phyloP scores from a whole-genome alignment of 768 basidiomycete species.

The Lentinula edodes region DNA sequence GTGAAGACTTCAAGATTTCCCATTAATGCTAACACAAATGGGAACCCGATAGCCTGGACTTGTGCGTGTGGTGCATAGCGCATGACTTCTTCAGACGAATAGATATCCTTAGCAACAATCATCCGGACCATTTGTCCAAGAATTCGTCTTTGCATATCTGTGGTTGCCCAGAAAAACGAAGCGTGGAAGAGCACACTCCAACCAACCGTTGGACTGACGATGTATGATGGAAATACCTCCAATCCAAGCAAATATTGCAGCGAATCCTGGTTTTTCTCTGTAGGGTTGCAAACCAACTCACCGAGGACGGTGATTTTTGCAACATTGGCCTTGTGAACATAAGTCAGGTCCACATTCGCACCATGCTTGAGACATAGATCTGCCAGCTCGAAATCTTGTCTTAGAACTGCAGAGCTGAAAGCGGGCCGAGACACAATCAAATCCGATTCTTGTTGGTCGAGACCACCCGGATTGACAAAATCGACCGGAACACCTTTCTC shows the following conservation, averaged over 20 bases:
- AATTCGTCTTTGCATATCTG: neutral
- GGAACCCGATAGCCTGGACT: too few species aligned
- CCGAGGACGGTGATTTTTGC: slow-evolving; percentile 1
- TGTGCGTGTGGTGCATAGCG: neutral
- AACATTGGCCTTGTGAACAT: neutral
- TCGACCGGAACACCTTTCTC: slow-evolving; percentile 8
- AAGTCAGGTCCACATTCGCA: slow-evolving; percentile 6
- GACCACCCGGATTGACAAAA: neutral
- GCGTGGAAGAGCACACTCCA: slow-evolving; percentile 1
- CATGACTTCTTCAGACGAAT: neutral
- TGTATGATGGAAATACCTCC: neutral
- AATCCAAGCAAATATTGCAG: neutral
- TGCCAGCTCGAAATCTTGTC: slow-evolving; percentile 8
- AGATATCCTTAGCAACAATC: neutral
- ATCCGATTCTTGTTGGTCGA: neutral
- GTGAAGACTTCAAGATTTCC: neutral
- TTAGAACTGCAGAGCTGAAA: slow-evolving; percentile 6
- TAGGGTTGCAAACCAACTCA: slow-evolving; percentile 7
- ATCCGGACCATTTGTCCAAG: neutral
- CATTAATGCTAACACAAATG: neutral
- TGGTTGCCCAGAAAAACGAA: neutral
- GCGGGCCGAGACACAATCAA: neutral
- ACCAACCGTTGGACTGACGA: neutral
- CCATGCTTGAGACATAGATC: slow-evolving; percentile 2
- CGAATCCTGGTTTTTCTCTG: slow-evolving; percentile 4